Evolutionary conservation across 2,329 filamentous ascomycete genomes (phyloP), one percentile per base, ranked within the genome.

Genomic region (Xylaria sp.): DNA sequence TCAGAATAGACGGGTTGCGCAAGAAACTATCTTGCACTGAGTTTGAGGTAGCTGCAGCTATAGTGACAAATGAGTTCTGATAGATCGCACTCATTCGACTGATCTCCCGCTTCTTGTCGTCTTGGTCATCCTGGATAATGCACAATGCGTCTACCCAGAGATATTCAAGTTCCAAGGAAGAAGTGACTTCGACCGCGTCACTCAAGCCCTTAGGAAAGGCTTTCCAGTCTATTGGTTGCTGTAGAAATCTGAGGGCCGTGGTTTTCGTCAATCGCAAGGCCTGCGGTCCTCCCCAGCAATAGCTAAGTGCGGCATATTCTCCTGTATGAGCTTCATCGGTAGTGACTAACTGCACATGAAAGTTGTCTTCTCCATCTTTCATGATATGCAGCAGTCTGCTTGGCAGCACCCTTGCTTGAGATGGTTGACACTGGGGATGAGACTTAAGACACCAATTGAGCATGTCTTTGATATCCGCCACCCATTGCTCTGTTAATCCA

Each of bases 291-390:
- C 47, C 56, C 56, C 56, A 59, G 35, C 46, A 52, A 23, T 59
- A 59, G n/a, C 56, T 59, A 25, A 59, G 56, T 8, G 55, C 55
- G n/a, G 56, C 56, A 17, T 59, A 59, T 38, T 59, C 43, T 40
- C 33, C 31, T 3, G 35, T 47, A 40, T 57, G 43, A 9, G 31
- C 54, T 49, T 40, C 11, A 28, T 4, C 7, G 8, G 52, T 57
- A 49, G 19, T 15, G 33, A 49, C n/a, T 28, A 57, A 40, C 40
- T 57, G 54, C 54, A 57, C 21, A 40, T 40, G 54, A 3, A 40
- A 35, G n/a, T 40, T 49, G 33, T 21, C 15, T 31, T 28, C 54
- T 15, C 54, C 9, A 31, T 19, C 21, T 57, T 49, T 49, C 19
- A 1, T 33, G 11, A 57, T 49, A 21, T 49, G 43, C 9, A 57